Evolutionary conservation across 2,329 filamentous ascomycete genomes (phyloP).

Genomic region (Talaromyces verruculosus): DNA sequence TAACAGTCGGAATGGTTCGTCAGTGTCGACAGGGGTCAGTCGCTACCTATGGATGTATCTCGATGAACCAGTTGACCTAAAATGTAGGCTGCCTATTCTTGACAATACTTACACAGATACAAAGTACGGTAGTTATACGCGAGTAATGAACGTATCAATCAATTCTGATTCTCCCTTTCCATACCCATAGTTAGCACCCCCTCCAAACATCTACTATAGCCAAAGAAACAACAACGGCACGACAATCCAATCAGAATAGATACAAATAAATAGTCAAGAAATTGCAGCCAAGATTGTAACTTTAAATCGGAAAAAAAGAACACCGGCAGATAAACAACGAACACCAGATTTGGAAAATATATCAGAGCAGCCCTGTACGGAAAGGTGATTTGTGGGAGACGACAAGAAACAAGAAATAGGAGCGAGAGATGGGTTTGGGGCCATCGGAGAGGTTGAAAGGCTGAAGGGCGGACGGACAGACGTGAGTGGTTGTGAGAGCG

Average conservation of each 20-base stretch:
- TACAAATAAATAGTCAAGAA: conserved; percentile 11
- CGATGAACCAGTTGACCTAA: too few species aligned
- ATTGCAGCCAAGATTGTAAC: conserved; percentile 3
- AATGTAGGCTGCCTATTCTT: too few species aligned
- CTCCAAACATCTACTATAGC: not conserved
- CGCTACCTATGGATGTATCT: too few species aligned
- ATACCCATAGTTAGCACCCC: not conserved
- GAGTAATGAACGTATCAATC: not conserved
- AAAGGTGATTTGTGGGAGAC: not conserved
- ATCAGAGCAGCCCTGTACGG: not conserved
- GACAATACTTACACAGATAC: too few species aligned
- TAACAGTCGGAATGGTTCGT: too few species aligned
- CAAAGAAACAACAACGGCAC: conserved; percentile 4
- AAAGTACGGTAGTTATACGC: not conserved
- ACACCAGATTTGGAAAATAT: not conserved
- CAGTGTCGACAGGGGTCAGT: too few species aligned
- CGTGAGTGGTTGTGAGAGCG: not conserved
- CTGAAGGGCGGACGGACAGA: not conserved
- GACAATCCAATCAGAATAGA: conserved; percentile 4
- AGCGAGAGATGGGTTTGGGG: not conserved
- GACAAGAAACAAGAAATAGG: not conserved
- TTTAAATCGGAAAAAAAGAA: not conserved
- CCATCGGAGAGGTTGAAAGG: not conserved
- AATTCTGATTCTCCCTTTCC: conserved; percentile 3
- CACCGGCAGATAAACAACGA: not conserved